Evolutionary conservation across 176 grass and related monocot species (phyloP).

Genomic region (Ampelocalamus luodianensis): DNA sequence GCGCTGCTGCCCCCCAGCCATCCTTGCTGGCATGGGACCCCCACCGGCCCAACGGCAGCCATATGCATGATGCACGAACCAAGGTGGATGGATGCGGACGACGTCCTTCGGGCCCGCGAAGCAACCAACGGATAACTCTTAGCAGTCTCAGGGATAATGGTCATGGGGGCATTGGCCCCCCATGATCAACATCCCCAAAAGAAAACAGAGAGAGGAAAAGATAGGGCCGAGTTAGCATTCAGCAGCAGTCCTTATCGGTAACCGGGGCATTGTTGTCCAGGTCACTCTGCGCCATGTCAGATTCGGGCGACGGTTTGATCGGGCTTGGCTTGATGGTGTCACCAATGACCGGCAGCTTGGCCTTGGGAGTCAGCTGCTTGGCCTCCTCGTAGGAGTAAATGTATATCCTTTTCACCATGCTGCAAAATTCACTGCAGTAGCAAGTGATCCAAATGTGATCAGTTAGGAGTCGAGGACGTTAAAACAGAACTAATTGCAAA

Average conservation of each 20-base stretch:
- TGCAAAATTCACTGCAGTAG: conserved; percentile 68
- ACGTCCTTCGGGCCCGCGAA: conserved; percentile 18
- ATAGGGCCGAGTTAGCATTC: conserved; percentile 41
- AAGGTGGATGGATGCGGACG: conserved; percentile 35
- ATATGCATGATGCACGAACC: conserved; percentile 5
- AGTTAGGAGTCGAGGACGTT: neutral
- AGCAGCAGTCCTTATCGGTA: conserved; percentile 52
- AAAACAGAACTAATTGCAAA: neutral
- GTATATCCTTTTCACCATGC: conserved; percentile 75
- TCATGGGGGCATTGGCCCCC: conserved; percentile 49
- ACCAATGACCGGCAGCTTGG: conserved; percentile 49
- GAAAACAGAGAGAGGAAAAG: neutral
- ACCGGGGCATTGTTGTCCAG: conserved; percentile 28
- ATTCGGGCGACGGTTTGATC: conserved; percentile 40
- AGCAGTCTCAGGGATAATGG: conserved; percentile 43
- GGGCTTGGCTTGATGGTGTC: conserved; percentile 47
- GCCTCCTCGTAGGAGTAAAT: conserved; percentile 83
- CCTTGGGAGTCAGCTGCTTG: conserved; percentile 58
- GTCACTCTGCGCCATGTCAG: conserved; percentile 45
- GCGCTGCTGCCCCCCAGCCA: conserved; percentile 29
- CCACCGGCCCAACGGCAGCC: conserved; percentile 17
- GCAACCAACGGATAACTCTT: conserved; percentile 48
- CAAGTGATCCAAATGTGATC: neutral
- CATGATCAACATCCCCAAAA: conserved; percentile 39
- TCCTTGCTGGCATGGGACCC: conserved; percentile 40